Evolutionary conservation across 768 basidiomycete genomes (phyloP).

Genomic region (Leccinellum rugosiceps): DNA sequence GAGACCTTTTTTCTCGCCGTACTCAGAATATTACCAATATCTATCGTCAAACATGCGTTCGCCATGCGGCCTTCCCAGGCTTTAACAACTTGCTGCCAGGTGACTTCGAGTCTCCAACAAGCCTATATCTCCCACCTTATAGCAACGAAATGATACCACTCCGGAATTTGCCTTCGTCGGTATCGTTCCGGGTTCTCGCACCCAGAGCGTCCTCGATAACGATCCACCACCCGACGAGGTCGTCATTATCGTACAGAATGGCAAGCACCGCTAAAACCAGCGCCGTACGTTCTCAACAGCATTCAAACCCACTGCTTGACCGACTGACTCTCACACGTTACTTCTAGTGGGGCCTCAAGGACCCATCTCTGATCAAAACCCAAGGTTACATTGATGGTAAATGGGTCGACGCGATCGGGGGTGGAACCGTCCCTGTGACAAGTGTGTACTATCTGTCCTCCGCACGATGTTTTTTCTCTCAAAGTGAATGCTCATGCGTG

Average conservation of each 20-base stretch:
- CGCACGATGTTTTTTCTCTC: background rate
- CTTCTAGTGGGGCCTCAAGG: constrained; percentile 69
- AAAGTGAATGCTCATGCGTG: background rate
- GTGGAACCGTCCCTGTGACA: constrained; percentile 67
- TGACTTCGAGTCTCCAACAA: background rate
- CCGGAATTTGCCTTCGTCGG: constrained; percentile 11
- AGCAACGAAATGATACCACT: constrained; percentile 11
- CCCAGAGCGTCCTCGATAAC: constrained; percentile 10
- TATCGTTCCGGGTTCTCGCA: constrained; percentile 20
- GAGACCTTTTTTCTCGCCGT: background rate
- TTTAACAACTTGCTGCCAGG: background rate
- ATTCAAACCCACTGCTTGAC: background rate
- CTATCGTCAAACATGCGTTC: background rate
- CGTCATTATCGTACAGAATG: constrained; percentile 43
- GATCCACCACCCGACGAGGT: constrained; percentile 3
- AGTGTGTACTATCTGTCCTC: constrained; percentile 47
- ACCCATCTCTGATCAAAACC: constrained; percentile 67
- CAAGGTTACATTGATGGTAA: constrained; percentile 82
- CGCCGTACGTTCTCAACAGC: constrained; percentile 31
- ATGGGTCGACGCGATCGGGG: constrained; percentile 78
- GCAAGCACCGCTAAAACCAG: constrained; percentile 42
- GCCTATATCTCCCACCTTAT: background rate
- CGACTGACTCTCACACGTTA: background rate
- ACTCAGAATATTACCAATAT: background rate
- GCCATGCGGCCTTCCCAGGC: constrained; percentile 6